Evolutionary conservation across 2,329 filamentous ascomycete species (phyloP).

Genomic region (Akanthomyces dipterigenus): DNA sequence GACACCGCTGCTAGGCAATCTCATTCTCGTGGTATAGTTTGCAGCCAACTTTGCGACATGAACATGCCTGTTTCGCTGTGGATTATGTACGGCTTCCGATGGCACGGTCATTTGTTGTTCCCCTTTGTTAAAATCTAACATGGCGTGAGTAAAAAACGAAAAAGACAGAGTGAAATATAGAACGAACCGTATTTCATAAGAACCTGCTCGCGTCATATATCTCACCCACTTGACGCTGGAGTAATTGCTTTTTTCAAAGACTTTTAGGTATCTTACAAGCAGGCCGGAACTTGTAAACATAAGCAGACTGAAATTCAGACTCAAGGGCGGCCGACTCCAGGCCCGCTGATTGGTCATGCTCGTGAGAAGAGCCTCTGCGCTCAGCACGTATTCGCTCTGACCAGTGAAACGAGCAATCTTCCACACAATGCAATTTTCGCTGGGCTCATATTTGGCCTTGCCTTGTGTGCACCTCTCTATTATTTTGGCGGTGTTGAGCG

Average conservation of each 20-base stretch:
- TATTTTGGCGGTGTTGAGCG: conserved; percentile 91
- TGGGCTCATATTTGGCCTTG: conserved; percentile 96
- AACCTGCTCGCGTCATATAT: conserved; percentile 97
- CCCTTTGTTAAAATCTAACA: conserved; percentile 24
- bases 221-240: conserved; percentile 98
- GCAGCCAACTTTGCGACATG: not conserved
- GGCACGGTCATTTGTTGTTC: not conserved
- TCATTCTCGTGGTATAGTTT: not conserved
- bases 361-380: conserved; percentile 85
- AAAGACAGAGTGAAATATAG: not conserved
- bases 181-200: conserved; percentile 84
- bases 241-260: conserved; percentile 99
- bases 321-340: conserved; percentile 90
- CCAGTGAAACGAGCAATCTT: conserved; percentile 98
- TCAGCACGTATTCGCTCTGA: conserved; percentile 93
- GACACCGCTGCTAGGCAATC: not conserved
- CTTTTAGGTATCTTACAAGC: conserved; percentile 90
- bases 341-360: conserved; percentile 98
- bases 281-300: conserved; percentile 98
- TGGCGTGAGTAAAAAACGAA: conserved; percentile 5
- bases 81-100: not conserved
- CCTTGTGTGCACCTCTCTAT: conserved; percentile 90
- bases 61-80: not conserved
- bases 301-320: conserved; percentile 82
- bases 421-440: conserved; percentile 97